Evolutionary conservation across 148 eudicot genomes (phyloP).

Genomic region (Silene latifolia): DNA sequence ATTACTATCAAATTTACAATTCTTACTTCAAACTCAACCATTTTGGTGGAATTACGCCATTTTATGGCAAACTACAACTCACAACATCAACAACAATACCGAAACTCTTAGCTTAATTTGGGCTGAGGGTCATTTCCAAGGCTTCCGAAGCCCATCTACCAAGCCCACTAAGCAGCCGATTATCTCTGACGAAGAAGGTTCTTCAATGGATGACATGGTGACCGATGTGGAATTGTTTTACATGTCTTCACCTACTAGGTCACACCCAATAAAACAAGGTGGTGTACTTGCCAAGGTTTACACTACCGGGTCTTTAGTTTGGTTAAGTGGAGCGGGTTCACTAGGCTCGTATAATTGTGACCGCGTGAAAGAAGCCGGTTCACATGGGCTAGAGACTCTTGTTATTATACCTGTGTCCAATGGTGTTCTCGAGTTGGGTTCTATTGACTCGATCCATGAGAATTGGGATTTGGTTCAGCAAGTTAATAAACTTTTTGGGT

Average conservation of each 20-base stretch:
- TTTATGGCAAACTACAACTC: constrained; percentile 54
- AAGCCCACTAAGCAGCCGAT: constrained; percentile 28
- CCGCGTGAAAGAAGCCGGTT: constrained; percentile 65
- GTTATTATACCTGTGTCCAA: constrained; percentile 46
- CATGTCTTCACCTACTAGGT: constrained; percentile 38
- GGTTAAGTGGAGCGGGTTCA: constrained; percentile 52
- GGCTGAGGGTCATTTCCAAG: constrained; percentile 76
- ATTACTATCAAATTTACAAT: constrained; percentile 37
- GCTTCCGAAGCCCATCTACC: constrained; percentile 27
- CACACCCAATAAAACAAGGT: constrained; percentile 30
- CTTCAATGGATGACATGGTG: constrained; percentile 21
- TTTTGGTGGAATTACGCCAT: constrained; percentile 73
- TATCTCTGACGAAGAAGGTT: neutral
- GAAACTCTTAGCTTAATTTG: constrained; percentile 36
- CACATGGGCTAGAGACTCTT: constrained; percentile 62
- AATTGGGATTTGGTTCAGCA: constrained; percentile 53
- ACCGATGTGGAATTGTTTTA: constrained; percentile 71
- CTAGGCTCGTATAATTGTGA: constrained; percentile 52
- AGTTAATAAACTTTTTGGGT: constrained; percentile 41
- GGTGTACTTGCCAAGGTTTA: constrained; percentile 55
- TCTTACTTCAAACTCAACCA: constrained; percentile 45
- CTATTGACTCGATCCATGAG: constrained; percentile 40
- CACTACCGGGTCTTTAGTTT: constrained; percentile 38
- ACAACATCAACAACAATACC: constrained; percentile 11
- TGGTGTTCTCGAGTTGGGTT: constrained; percentile 77